phyloP scores from a whole-genome alignment of 2,329 filamentous ascomycete genomes.

The Mycogone perniciosa region DNA sequence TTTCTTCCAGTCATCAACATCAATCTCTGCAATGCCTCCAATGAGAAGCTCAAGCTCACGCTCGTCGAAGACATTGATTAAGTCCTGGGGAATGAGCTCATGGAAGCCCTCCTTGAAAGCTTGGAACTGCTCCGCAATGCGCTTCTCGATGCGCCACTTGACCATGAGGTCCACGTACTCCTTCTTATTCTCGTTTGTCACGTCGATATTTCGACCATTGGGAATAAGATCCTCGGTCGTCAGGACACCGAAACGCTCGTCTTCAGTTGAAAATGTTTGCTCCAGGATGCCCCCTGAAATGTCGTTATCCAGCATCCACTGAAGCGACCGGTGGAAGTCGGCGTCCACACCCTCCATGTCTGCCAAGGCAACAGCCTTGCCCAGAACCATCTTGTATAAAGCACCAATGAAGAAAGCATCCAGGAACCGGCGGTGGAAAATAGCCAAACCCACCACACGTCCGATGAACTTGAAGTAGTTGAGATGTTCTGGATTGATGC shows the following conservation, averaged over 20 bases:
- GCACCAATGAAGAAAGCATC: slow-evolving; percentile 99
- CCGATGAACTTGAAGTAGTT: slow-evolving; percentile 99
- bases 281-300: slow-evolving; percentile 88
- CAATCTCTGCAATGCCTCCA: slow-evolving; percentile 98
- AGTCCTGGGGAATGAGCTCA: slow-evolving; percentile 89
- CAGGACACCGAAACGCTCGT: slow-evolving; percentile 93
- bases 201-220: slow-evolving; percentile 82
- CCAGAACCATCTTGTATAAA: slow-evolving; percentile 98
- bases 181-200: slow-evolving; percentile 98
- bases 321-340: slow-evolving; percentile 91
- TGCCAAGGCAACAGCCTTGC: slow-evolving; percentile 82
- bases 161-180: slow-evolving; percentile 98
- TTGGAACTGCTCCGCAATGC: slow-evolving; percentile 96
- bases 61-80: slow-evolving; percentile 98
- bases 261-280: slow-evolving; percentile 93
- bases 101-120: slow-evolving; percentile 97
- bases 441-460: slow-evolving; percentile 90
- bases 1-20: slow-evolving; percentile 99
- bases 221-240: slow-evolving; percentile 92
- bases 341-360: slow-evolving; percentile 99
- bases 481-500: slow-evolving; percentile 97
- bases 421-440: slow-evolving; percentile 95
- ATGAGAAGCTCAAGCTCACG: slow-evolving; percentile 94
- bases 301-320: slow-evolving; percentile 98
- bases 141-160: slow-evolving; percentile 98